phyloP scores from a whole-genome alignment of 2,329 filamentous ascomycete genomes.

The Dryadomyces sulphureus region DNA sequence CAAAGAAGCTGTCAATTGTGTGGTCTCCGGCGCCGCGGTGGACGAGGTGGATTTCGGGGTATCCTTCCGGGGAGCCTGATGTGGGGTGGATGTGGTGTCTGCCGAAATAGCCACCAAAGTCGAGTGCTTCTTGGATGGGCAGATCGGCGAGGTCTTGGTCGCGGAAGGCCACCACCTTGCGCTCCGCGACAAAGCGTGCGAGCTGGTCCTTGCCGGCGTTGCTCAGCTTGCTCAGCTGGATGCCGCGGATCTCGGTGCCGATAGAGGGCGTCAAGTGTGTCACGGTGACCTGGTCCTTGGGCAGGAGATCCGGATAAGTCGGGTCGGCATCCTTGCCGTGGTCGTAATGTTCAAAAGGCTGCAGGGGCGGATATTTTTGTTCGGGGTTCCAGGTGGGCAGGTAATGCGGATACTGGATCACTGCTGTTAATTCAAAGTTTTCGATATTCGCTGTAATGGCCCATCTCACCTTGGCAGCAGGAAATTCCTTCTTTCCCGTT shows the following conservation, averaged over 20 bases:
- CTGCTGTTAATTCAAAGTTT: no score
- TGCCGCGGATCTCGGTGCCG: constrained; percentile 50
- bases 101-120: constrained; percentile 45
- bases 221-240: constrained; percentile 50
- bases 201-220: constrained; percentile 54
- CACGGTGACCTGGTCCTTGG: constrained; percentile 23
- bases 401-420: constrained; percentile 53
- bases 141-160: constrained; percentile 52
- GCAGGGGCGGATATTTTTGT: constrained; percentile 43
- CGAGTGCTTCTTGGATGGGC: constrained; percentile 47
- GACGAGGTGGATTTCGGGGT: constrained; percentile 56
- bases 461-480: no score
- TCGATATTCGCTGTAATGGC: no score
- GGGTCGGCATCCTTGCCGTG: constrained; percentile 56
- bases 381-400: constrained; percentile 47
- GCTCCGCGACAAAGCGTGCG: constrained; percentile 52
- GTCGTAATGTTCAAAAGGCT: constrained; percentile 52
- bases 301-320: constrained; percentile 46
- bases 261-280: constrained; percentile 51
- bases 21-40: constrained; percentile 55
- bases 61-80: constrained; percentile 52
- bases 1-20: constrained; percentile 43
- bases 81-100: constrained; percentile 61
- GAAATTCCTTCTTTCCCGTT: no score
- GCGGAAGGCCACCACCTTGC: constrained; percentile 57